phyloP scores from a whole-genome alignment of 2,329 filamentous ascomycete genomes.

The Calonectria hawksworthii region DNA sequence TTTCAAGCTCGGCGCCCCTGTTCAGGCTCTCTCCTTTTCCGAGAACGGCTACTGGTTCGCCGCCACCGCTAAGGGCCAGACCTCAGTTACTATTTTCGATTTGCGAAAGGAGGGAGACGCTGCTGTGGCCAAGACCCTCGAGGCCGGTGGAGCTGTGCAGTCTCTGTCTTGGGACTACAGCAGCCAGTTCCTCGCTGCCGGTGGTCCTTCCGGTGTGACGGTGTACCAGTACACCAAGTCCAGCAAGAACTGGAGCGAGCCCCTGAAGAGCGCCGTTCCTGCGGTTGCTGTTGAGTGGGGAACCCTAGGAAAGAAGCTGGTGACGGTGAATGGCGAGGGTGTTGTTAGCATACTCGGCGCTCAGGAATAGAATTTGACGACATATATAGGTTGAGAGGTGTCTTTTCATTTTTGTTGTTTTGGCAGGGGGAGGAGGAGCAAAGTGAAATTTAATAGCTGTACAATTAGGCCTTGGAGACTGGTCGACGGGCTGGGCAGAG shows the following conservation, averaged over 20 bases:
- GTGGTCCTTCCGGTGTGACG: slow-evolving; percentile 83
- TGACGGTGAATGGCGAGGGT: slow-evolving; percentile 82
- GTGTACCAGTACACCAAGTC: slow-evolving; percentile 93
- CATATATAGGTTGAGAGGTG: neutral
- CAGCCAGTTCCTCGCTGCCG: slow-evolving; percentile 90
- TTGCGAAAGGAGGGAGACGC: slow-evolving; percentile 91
- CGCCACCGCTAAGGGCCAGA: slow-evolving; percentile 82
- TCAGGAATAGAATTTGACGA: slow-evolving; percentile 56
- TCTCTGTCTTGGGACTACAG: slow-evolving; percentile 93
- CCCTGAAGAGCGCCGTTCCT: slow-evolving; percentile 80
- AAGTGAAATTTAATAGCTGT: slow-evolving; percentile 28
- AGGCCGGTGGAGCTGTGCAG: slow-evolving; percentile 83
- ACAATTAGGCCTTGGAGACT: slow-evolving; percentile 29
- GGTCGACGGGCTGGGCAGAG: slow-evolving; percentile 20
- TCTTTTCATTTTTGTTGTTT: neutral
- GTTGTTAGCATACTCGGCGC: slow-evolving; percentile 78
- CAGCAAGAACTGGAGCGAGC: slow-evolving; percentile 90
- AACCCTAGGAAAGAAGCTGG: slow-evolving; percentile 77
- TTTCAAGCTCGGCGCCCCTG: slow-evolving; percentile 77
- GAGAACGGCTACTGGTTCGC: slow-evolving; percentile 99
- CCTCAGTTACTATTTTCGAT: slow-evolving; percentile 88
- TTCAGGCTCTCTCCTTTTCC: slow-evolving; percentile 86
- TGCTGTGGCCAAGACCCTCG: slow-evolving; percentile 85
- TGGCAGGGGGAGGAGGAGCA: neutral
- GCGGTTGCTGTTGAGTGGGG: slow-evolving; percentile 86